Evolutionary conservation across 2,329 filamentous ascomycete genomes (phyloP).

Genomic region (Xylaria sp.): DNA sequence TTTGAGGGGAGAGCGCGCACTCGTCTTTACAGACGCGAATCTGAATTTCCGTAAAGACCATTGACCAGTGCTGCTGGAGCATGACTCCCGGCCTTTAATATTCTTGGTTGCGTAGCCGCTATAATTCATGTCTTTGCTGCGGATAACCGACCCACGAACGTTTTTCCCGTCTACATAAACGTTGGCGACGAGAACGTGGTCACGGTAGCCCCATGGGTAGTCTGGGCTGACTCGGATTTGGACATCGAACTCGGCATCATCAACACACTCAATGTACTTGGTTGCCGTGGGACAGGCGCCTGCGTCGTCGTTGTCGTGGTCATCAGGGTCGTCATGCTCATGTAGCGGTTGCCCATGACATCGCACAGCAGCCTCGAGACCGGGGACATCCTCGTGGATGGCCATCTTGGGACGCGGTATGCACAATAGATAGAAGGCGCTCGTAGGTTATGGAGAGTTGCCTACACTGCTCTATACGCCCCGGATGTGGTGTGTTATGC

Average conservation of each 20-base stretch:
- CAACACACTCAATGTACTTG: constrained; percentile 50
- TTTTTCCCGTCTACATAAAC: constrained; percentile 44
- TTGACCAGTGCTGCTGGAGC: not conserved
- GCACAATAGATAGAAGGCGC: not conserved
- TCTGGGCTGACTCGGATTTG: constrained; percentile 28
- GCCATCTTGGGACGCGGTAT: constrained; percentile 39
- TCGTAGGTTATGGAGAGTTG: not conserved
- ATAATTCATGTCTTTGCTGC: not conserved
- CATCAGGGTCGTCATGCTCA: constrained; percentile 46
- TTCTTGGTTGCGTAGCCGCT: not conserved
- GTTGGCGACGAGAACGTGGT: constrained; percentile 37
- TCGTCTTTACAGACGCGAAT: constrained; percentile 46
- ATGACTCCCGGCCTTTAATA: constrained; percentile 16
- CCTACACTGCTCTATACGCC: not conserved
- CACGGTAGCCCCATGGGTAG: constrained; percentile 46
- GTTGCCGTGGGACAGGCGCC: constrained; percentile 27
- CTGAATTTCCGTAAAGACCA: constrained; percentile 41
- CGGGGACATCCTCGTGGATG: constrained; percentile 44
- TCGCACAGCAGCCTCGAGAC: constrained; percentile 43
- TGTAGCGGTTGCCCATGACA: constrained; percentile 35
- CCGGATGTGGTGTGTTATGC: not conserved
- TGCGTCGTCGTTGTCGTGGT: constrained; percentile 18
- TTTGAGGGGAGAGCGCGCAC: constrained; percentile 33
- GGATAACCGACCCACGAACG: constrained; percentile 23
- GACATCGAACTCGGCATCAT: constrained; percentile 46